Evolutionary conservation across 129 eudicot species (phyloP).

Genomic region (Arctium minus): DNA sequence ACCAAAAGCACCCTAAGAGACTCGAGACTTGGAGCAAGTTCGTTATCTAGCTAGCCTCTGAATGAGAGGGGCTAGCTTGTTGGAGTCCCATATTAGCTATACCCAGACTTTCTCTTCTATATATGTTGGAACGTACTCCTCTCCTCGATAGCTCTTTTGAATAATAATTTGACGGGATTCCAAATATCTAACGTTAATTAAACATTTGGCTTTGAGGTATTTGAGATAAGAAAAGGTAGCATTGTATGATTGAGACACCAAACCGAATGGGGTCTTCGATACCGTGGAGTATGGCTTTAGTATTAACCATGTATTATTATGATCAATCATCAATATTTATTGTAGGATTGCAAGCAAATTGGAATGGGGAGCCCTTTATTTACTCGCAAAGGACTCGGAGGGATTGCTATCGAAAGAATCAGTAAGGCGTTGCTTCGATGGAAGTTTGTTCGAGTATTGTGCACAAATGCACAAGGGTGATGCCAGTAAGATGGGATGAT

Average conservation of each 20-base stretch:
- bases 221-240: no score
- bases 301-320: not conserved
- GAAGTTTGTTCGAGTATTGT: slow-evolving; percentile 51
- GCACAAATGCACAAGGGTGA: slow-evolving; percentile 47
- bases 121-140: not conserved
- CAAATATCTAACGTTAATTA: no score
- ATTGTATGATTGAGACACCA: no score
- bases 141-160: not conserved
- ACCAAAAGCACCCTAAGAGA: no score
- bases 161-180: not conserved
- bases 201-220: no score
- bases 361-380: slow-evolving; percentile 51
- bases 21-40: no score
- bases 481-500: slow-evolving; percentile 33
- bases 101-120: not conserved
- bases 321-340: no score
- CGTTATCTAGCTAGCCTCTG: no score
- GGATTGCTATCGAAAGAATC: slow-evolving; percentile 59
- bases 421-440: slow-evolving; percentile 64
- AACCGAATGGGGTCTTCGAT: not conserved
- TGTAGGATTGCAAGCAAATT: slow-evolving; percentile 42
- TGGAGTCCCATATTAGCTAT: no score
- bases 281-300: not conserved
- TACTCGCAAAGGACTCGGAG: slow-evolving; percentile 58
- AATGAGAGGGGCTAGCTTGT: no score